A percentile compares a stretch with the other conserved stretches of the same genome.
phyloP scores from a whole-genome alignment of 352 stramenopile genomes.

The Pythium biforme region DNA sequence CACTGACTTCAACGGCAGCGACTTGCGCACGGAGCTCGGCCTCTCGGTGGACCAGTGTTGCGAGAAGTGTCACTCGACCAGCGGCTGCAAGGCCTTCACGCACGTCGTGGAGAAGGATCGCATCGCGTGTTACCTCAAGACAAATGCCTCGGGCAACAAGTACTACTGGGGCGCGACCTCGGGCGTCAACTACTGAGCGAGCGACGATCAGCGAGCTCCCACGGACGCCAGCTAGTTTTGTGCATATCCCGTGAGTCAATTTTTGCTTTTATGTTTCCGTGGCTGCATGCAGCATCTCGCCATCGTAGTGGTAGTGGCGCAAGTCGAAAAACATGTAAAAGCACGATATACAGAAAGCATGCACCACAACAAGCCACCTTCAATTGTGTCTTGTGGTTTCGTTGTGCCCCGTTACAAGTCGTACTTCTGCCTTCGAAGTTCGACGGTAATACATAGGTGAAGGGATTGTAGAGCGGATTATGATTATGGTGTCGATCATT shows the following conservation, averaged over 20 bases:
- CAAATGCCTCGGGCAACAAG: constrained; percentile 4
- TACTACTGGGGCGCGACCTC: constrained; percentile 46
- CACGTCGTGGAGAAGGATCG: constrained; percentile 38
- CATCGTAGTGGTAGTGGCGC: not conserved
- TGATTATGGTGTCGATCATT: too few relatives aligned
- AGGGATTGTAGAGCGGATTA: too few relatives aligned
- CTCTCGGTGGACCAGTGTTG: constrained; percentile 41
- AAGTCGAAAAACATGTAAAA: not conserved
- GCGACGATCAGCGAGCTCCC: not conserved
- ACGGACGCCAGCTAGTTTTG: not conserved
- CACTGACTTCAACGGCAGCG: constrained; percentile 44
- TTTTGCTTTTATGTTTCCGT: not conserved
- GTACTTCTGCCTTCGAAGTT: too few relatives aligned
- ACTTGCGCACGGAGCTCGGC: constrained; percentile 38
- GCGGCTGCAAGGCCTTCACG: constrained; percentile 52
- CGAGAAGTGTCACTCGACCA: constrained; percentile 37
- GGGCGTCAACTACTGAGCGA: constrained; percentile 10
- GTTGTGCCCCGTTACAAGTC: too few relatives aligned
- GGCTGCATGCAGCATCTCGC: not conserved
- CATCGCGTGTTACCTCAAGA: constrained; percentile 54
- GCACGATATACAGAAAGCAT: too few relatives aligned
- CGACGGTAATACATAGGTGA: too few relatives aligned
- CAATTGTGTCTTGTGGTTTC: too few relatives aligned
- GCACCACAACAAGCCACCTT: too few relatives aligned
- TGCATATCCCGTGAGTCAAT: constrained; percentile 3